Evolutionary conservation across 768 basidiomycete species (phyloP), one percentile per base, ranked within the genome.

Genomic region (Favolaschia claudopus): DNA sequence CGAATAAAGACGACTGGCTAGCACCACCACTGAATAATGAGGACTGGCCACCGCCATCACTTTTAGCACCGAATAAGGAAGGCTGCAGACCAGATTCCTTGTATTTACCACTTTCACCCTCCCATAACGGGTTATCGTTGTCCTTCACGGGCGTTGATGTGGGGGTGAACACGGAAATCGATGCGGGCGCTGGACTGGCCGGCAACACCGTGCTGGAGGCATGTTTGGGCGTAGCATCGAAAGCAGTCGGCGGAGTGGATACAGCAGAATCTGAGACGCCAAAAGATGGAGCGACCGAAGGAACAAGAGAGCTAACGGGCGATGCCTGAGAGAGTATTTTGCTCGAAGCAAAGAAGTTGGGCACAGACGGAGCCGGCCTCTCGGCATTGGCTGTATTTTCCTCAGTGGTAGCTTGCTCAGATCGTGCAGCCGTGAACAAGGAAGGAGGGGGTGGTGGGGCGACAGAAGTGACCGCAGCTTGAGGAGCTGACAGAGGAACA

Each of bases 341-440:
- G 1, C 88, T 85, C 31, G 65, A 80, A 25, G 83, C 78, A 55
- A 91, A 91, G 71, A 91, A 89, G 70, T 89, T 84, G 8, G 89
- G 89, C 32, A 89, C 69, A n/a, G 49, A 10, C 33, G 43, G 44
- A 17, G 40, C 28, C 31, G 46, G 15, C 29, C 49, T 59, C 28
- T 55, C 38, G 10, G 61, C 40, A 31, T 44, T 15, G 15, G 58
- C 19, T n/a, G 48, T 9, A 17, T 19, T 40, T 19, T 22, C 27
- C 14, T 37, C 27, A 44, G 61, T n/a, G n/a, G n/a, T n/a, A n/a
- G 22, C 14, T 29, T 24, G 34, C 7, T 45, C 64, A 29, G 40
- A 14, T n/a, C 55, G 20, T 38, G 54, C 17, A 29, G 49, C 47
- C 17, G 67, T 36, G 25, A 60, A 48, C 20, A 52, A 34, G n/a